Evolutionary conservation across 805 yeast species (phyloP), one percentile per base, ranked within the genome.

Genomic region (Danielia reshetovae): DNA sequence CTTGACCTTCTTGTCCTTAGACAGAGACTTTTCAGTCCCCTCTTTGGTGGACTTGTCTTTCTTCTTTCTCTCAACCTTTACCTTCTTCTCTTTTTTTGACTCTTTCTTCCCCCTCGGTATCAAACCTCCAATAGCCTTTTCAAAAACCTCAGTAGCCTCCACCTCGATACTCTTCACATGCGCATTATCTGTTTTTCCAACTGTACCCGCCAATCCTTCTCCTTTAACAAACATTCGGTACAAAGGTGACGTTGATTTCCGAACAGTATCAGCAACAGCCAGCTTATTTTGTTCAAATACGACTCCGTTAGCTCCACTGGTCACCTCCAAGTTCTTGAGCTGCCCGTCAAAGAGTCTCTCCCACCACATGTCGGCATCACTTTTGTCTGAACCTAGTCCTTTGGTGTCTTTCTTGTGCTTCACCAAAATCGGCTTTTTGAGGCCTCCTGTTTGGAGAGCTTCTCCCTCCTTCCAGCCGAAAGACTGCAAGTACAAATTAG

Each of bases 391-490:
- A 0, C 98, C 98, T 17, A 90, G 69, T 7, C 98, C 98, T 54
- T 87, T 88, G 38, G 79, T 80, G 53, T 90, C 96, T 48, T 79
- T 81, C 60, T 93, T 88, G 53, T 90, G 97, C 46, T 82, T 83
- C 36, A 93, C 96, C 42, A 90, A 60, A 27, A 90, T 78, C 0
- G 98, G 97, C 48, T 79, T 85, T 49, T 73, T 78, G 34, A 90
- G 59, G 0, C 96, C 94, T 3, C 95, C 96, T 29, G 71, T 58
- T 42, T 72, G 77, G 23, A 90, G 64, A 0, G 95, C 94, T 46
- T 87, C 85, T 1, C 98, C 98, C 46, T 86, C 90, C 36, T 69
- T 70, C 98, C 98, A 90, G 13, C 97, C 97, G 51, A 74, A 87
- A 1, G 84, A 75, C 51, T 73, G 65, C 43, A 90, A 62, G 55